Evolutionary conservation across 257 asterid genomes (phyloP).

Genomic region (Fraxinus americana): DNA sequence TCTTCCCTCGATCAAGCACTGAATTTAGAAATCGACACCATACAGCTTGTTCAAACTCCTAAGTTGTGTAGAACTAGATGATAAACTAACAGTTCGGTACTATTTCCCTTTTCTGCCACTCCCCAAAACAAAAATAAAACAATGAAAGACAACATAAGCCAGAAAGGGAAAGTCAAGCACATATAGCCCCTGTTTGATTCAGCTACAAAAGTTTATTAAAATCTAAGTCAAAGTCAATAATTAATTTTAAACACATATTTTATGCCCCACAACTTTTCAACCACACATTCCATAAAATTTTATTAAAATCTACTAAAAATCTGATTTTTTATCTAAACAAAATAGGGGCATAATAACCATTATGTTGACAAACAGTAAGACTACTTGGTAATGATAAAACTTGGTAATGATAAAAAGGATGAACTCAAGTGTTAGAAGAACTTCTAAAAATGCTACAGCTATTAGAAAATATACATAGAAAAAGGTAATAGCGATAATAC

Average conservation of each 20-base stretch:
- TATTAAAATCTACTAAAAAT: too few relatives aligned
- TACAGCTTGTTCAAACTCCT: not conserved
- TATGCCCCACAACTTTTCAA: too few relatives aligned
- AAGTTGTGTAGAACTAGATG: not conserved
- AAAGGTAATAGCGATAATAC: constrained; percentile 4
- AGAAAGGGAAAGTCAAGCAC: not conserved
- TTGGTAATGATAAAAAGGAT: not conserved
- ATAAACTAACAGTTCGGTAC: not conserved
- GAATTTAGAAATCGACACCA: not conserved
- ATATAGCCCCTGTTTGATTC: too few relatives aligned
- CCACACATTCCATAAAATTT: too few relatives aligned
- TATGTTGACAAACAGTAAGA: not conserved
- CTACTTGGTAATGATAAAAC: not conserved
- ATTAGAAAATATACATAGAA: not conserved
- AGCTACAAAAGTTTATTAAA: too few relatives aligned
- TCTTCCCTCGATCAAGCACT: not conserved
- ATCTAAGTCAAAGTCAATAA: too few relatives aligned
- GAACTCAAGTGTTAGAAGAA: not conserved
- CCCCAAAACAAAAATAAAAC: not conserved
- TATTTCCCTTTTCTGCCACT: not conserved
- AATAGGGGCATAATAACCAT: not conserved
- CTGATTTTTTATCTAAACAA: too few relatives aligned
- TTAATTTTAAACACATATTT: too few relatives aligned
- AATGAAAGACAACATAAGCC: not conserved
- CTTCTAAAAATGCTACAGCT: not conserved